Percentiles rank a stretch among this genome's conserved stretches.
phyloP scores from a whole-genome alignment of 805 yeast species.

The Barnettozyma vustinii region DNA sequence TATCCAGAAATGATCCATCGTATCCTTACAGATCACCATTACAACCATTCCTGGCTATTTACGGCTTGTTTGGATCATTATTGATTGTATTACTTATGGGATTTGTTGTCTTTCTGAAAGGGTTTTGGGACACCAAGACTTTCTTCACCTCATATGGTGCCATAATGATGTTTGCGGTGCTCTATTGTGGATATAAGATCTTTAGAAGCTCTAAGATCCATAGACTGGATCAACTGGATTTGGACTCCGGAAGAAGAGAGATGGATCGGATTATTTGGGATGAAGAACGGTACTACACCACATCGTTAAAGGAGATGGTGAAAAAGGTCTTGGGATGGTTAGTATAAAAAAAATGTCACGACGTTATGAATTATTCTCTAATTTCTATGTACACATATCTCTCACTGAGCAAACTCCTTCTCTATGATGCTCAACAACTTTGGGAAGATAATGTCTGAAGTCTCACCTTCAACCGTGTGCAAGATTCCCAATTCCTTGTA shows the following conservation, averaged over 20 bases:
- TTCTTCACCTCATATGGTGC: constrained; percentile 66
- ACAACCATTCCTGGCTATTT: constrained; percentile 63
- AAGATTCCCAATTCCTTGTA: constrained; percentile 48
- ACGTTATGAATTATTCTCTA: not conserved
- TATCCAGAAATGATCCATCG: constrained; percentile 53
- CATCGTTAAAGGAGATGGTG: constrained; percentile 27
- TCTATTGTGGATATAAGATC: constrained; percentile 51
- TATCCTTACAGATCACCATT: constrained; percentile 67
- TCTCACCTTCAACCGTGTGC: constrained; percentile 60
- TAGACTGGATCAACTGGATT: constrained; percentile 67
- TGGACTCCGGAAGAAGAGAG: constrained; percentile 81
- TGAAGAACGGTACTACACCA: constrained; percentile 46
- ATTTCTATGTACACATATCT: not conserved
- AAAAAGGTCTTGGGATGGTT: constrained; percentile 28
- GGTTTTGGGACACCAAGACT: constrained; percentile 53
- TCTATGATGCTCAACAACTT: constrained; percentile 43
- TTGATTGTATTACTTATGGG: constrained; percentile 54
- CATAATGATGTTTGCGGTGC: constrained; percentile 43
- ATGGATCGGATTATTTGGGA: constrained; percentile 79
- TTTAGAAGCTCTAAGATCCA: constrained; percentile 59
- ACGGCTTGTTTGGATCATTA: constrained; percentile 53
- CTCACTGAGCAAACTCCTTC: constrained; percentile 21
- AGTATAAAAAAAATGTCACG: constrained; percentile 13
- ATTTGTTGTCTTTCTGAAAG: constrained; percentile 51
- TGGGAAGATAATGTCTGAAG: constrained; percentile 83